A percentile compares a stretch with the other conserved stretches of the same genome.
phyloP scores from a whole-genome alignment of 1,284 basidiomycete genomes.

The Sparassis latifolia region DNA sequence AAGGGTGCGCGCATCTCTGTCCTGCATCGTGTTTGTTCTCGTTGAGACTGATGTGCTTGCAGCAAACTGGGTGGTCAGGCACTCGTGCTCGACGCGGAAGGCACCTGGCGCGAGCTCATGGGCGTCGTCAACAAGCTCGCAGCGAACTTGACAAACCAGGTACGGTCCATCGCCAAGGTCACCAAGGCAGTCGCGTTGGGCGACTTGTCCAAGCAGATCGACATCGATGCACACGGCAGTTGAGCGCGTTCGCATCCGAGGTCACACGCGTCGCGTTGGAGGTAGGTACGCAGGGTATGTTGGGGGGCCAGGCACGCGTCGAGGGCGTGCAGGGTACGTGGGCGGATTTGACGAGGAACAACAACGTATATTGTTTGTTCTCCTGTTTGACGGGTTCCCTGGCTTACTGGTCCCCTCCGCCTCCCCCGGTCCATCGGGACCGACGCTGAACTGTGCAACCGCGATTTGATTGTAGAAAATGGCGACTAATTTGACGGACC shows the following conservation, averaged over 20 bases:
- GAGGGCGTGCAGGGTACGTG: not conserved
- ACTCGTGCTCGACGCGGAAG: not conserved
- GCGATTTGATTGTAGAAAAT: not conserved
- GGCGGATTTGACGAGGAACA: not conserved
- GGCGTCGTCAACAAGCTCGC: not conserved
- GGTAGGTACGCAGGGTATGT: not conserved
- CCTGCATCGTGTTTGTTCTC: not conserved
- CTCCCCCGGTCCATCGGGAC: not conserved
- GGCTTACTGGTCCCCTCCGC: too few species aligned
- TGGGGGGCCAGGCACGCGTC: not conserved
- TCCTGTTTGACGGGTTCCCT: not conserved
- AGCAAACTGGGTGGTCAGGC: not conserved
- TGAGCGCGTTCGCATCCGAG: not conserved
- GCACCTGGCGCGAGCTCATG: not conserved
- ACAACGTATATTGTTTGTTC: not conserved
- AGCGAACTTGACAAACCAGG: slow-evolving; percentile 72
- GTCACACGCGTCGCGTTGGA: not conserved
- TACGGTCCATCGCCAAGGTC: slow-evolving; percentile 74
- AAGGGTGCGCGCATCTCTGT: not conserved
- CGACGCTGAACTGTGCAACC: not conserved
- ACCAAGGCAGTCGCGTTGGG: slow-evolving; percentile 70
- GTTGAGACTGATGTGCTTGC: not conserved
- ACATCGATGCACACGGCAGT: not conserved
- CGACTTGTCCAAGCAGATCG: not conserved
- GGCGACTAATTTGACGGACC: not conserved